Base-by-base conservation (phyloP, 805 yeast genomes). In the Lipomyces lipofer region DNA sequence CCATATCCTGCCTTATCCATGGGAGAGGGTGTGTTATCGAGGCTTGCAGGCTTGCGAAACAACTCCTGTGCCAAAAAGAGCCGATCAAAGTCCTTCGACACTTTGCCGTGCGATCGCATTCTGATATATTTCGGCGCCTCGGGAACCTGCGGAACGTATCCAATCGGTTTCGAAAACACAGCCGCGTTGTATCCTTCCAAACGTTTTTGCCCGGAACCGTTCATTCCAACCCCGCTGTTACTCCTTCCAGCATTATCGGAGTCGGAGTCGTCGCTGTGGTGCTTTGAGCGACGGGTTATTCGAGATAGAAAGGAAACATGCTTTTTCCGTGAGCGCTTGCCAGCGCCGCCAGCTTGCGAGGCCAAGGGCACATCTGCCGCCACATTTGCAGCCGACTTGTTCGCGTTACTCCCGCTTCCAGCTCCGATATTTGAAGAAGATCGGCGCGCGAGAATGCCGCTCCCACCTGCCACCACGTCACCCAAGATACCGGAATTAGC, bases 1-100 rank as follows among this genome's bases (percentile, higher is more conserved):
- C 44, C 43, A 27, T 22, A 22, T 48, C n/a, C n/a, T n/a, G n/a
- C n/a, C n/a, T n/a, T n/a, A n/a, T n/a, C n/a, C n/a, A n/a, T n/a
- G n/a, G n/a, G n/a, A 15, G 52, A 25, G 2, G 35, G 39, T 21
- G 46, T 25, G 15, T 46, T 32, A 28, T 4, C 27, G 17, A 19
- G 8, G 35, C 29, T 4, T 46, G 17, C 35, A 10, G 49, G 33
- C 28, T 28, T 30, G 25, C 56, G 47, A 45, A 47, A 35, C 12
- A 71, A 61, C 52, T 69, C 70, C 59, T 72, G 74, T 25, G 73
- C 73, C 43, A 70, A 64, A 53, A 69, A 69, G 21, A 67, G 56
- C 21, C 67, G 64, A 38, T 59, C 66, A 47, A 69, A 66, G 25
- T 66, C 67, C 35, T 66, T 61, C 25, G 61, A 45, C 49, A 57